phyloP scores from a whole-genome alignment of 73 alveolate species.

The Paramecium biaurelia region DNA sequence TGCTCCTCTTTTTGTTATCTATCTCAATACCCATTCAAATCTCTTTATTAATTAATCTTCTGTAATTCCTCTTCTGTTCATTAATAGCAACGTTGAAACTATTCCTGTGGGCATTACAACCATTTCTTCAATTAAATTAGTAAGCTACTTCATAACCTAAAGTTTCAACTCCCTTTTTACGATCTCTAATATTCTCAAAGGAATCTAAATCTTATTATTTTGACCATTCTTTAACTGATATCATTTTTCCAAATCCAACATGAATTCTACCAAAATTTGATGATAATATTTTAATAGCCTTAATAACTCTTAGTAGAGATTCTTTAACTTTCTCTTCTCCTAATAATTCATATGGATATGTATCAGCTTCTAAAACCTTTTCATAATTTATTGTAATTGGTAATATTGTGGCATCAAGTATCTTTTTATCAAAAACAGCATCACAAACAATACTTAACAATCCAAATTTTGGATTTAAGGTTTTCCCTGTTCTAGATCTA shows the following conservation, averaged over 20 bases:
- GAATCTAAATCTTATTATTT: constrained; percentile 22
- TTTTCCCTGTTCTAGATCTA: constrained; percentile 84
- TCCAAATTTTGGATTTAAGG: constrained; percentile 82
- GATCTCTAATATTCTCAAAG: constrained; percentile 13
- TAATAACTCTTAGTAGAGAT: constrained; percentile 77
- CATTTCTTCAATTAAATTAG: constrained; percentile 63
- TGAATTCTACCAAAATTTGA: constrained; percentile 86
- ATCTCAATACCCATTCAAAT: constrained; percentile 78
- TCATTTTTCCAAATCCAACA: constrained; percentile 76
- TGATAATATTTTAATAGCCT: constrained; percentile 73
- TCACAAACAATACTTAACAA: constrained; percentile 71
- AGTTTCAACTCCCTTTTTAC: constrained; percentile 60
- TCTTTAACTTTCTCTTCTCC: constrained; percentile 93
- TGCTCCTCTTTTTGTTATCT: constrained; percentile 75
- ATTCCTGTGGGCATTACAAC: constrained; percentile 85
- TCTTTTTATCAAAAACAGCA: constrained; percentile 73
- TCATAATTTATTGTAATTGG: constrained; percentile 92
- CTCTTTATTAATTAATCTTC: constrained; percentile 79
- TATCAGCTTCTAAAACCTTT: constrained; percentile 91
- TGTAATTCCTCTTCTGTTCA: constrained; percentile 86
- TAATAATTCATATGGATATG: constrained; percentile 86
- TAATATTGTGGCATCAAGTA: constrained; percentile 75
- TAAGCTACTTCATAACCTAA: constrained; percentile 62
- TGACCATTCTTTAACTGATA: constrained; percentile 64
- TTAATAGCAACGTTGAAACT: constrained; percentile 78